Base-by-base conservation (phyloP, 306 rosid species). In the Purshia tridentata region DNA sequence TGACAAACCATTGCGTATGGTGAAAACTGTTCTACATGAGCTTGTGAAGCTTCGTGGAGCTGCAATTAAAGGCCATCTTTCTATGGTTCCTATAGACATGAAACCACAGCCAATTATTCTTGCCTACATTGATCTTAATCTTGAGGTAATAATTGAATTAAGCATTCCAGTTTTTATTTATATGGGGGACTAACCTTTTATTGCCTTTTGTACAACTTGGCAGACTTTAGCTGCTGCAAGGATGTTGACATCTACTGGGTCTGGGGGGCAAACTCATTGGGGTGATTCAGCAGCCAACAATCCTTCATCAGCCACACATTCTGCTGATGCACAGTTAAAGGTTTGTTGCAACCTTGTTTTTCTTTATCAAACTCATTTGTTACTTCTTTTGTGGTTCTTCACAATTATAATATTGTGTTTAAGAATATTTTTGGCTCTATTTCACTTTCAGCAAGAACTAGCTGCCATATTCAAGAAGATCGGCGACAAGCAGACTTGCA, bases 1-100 rank as follows among this genome's bases (percentile, higher is more conserved):
- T 90, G 99, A 95, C 80, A 95, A 95, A 74, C 99, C 98, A 45
- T 72, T 95, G 76, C 86, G 99, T 59, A 95, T 95, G 99, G 99
- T 95, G 55, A 95, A 95, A 81, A 95, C 99, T 81, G 97, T 92
- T 79, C 87, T 95, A 41, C 99, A 95, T 74, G 99, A 95, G 76
- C 99, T 95, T 74, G 99, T 95, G 76, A 95, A 95, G 90, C 98
- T 95, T 76, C 92, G 98, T n/a, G 99, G 99, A 63, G 97, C 98
- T 57, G 93, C 98, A 62, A 90, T 95, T 45, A 95, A 95, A 87
- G 98, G 98, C 56, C 99, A 95, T 84, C 97, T 95, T 56, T 95
- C 99, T 42, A 95, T 91, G 99, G 97, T 95, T 92, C 99, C 99
- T 70, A 92, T 95, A 4, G 99, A 95, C 82, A 76, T 94, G 72